These are phyloP conservation scores for Scheffersomyces coipomensis DNA, from an alignment of 805 yeast species.

Conservation along the genomic window DNA sequence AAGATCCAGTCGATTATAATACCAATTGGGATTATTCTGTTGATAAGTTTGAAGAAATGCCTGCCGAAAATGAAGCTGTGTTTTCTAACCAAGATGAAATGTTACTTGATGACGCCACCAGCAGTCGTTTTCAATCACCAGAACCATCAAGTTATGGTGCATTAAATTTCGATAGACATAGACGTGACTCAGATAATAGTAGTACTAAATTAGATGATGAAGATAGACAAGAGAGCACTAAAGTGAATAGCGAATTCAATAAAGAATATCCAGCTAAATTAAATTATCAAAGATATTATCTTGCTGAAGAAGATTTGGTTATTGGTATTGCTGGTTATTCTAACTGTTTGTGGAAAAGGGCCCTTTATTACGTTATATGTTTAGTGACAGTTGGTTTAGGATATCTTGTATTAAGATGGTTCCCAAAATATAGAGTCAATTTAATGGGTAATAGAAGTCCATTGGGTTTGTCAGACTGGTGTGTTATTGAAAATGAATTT, in stretches of 20 bases:
- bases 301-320: constrained; percentile 94
- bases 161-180: constrained; percentile 21
- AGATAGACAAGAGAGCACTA: constrained; percentile 13
- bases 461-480: constrained; percentile 85
- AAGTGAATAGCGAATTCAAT: constrained; percentile 17
- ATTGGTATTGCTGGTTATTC: constrained; percentile 91
- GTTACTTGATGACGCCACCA: neutral
- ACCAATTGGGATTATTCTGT: constrained; percentile 71
- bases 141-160: constrained; percentile 25
- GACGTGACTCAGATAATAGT: constrained; percentile 16
- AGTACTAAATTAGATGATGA: constrained; percentile 12
- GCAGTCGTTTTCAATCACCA: constrained; percentile 5
- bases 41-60: constrained; percentile 35
- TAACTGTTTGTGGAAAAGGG: constrained; percentile 46
- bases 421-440: constrained; percentile 71
- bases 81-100: neutral
- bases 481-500: constrained; percentile 89
- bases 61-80: constrained; percentile 6
- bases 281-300: constrained; percentile 76
- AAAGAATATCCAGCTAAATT: constrained; percentile 33
- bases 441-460: constrained; percentile 66
- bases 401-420: constrained; percentile 78
- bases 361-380: constrained; percentile 55
- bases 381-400: constrained; percentile 66
- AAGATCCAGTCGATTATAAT: constrained; percentile 64